phyloP scores from a whole-genome alignment of 2,329 filamentous ascomycete species.

The Sarocladiaceae sp. region DNA sequence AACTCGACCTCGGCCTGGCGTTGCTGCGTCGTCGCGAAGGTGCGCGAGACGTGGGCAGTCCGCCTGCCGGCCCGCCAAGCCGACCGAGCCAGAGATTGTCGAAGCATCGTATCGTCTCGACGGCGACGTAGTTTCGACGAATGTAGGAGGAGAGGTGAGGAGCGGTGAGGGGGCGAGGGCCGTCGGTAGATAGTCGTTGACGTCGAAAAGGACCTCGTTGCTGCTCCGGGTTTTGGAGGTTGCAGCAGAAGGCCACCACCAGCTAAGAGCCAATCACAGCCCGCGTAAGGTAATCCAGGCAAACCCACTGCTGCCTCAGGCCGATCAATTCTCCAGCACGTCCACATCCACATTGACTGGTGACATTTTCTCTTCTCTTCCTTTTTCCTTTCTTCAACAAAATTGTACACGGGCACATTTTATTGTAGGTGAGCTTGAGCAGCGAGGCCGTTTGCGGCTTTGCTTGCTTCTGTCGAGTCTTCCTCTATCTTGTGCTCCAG shows the following conservation, averaged over 20 bases:
- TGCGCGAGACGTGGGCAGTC: slow-evolving; percentile 57
- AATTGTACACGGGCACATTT: slow-evolving; percentile 63
- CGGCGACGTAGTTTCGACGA: slow-evolving; percentile 25
- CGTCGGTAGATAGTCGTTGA: slow-evolving; percentile 29
- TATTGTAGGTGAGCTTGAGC: slow-evolving; percentile 67
- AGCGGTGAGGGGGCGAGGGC: slow-evolving; percentile 25
- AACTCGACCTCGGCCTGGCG: slow-evolving; percentile 91
- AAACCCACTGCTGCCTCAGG: slow-evolving; percentile 35
- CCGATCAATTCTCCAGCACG: slow-evolving; percentile 12
- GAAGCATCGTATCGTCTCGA: slow-evolving; percentile 61
- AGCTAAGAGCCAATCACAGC: too few species aligned
- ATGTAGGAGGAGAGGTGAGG: slow-evolving; percentile 1
- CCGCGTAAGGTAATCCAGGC: too few species aligned
- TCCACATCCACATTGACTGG: neutral
- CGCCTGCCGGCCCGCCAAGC: slow-evolving; percentile 58
- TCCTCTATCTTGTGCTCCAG: slow-evolving; percentile 70
- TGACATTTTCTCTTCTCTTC: slow-evolving; percentile 17
- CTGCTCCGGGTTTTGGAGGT: slow-evolving; percentile 27
- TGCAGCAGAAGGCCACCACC: slow-evolving; percentile 28
- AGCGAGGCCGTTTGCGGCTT: slow-evolving; percentile 19
- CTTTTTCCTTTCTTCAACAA: slow-evolving; percentile 38
- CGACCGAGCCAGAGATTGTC: slow-evolving; percentile 62
- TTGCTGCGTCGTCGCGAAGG: slow-evolving; percentile 74
- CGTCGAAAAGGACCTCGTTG: slow-evolving; percentile 29
- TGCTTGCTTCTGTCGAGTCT: slow-evolving; percentile 51